These are phyloP conservation scores for Eruca vesicaria DNA, from an alignment of 441 rosid genomes.

Conservation along the genomic window DNA sequence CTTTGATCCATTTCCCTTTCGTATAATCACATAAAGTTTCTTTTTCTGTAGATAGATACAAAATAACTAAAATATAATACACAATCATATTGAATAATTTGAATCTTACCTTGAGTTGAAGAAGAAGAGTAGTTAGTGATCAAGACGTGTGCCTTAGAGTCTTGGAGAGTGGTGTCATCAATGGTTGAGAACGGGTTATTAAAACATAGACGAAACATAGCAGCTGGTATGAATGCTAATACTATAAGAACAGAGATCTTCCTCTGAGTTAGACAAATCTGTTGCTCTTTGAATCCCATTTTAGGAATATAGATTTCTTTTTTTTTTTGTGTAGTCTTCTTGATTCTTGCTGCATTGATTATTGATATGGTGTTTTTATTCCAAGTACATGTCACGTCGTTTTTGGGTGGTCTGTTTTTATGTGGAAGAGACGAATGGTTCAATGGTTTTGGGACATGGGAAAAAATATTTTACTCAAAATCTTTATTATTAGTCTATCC, in stretches of 20 bases:
- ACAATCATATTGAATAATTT: neutral
- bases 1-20: constrained; percentile 67
- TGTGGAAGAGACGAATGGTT: constrained; percentile 32
- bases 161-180: constrained; percentile 34
- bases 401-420: constrained; percentile 22
- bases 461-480: neutral
- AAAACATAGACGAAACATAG: constrained; percentile 63
- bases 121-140: constrained; percentile 32
- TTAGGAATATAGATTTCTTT: neutral
- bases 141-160: constrained; percentile 28
- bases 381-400: constrained; percentile 7
- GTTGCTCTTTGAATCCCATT: constrained; percentile 36
- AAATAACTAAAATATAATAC: neutral
- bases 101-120: constrained; percentile 42
- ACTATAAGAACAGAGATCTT: constrained; percentile 51
- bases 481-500: neutral
- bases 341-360: neutral
- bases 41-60: constrained; percentile 43
- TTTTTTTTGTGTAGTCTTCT: neutral
- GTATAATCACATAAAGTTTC: constrained; percentile 65
- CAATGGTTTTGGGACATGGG: constrained; percentile 33
- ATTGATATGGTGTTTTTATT: constrained; percentile 9
- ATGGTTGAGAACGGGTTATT: constrained; percentile 41
- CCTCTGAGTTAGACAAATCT: constrained; percentile 18
- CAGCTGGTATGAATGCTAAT: constrained; percentile 47